These are phyloP conservation scores for Leccinum sublutescens DNA, from an alignment of 768 basidiomycete species.

Conservation along the genomic window DNA sequence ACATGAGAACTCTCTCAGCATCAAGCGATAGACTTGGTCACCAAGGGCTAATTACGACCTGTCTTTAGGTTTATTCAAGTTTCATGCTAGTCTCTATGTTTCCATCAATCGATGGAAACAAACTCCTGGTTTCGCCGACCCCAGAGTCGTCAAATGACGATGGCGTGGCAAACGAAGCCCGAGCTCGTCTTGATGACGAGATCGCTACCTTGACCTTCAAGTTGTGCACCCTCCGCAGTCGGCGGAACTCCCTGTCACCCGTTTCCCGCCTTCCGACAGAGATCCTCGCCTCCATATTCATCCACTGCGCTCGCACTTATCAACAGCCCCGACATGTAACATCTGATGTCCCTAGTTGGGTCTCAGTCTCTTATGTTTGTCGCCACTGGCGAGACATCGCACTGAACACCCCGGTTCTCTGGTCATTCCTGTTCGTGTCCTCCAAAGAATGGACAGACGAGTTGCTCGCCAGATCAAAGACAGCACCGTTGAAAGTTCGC, in stretches of 20 bases:
- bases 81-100: not conserved
- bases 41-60: not conserved
- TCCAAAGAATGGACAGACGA: constrained; percentile 39
- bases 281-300: constrained; percentile 23
- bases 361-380: constrained; percentile 25
- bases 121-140: not conserved
- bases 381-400: constrained; percentile 45
- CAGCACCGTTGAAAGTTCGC: constrained; percentile 28
- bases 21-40: not conserved
- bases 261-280: constrained; percentile 24
- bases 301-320: constrained; percentile 6
- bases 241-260: constrained; percentile 16
- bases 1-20: not conserved
- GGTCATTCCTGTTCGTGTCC: constrained; percentile 37
- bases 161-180: not conserved
- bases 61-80: not conserved
- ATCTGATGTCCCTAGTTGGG: constrained; percentile 19
- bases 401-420: constrained; percentile 39
- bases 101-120: not conserved
- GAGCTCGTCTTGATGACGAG: constrained; percentile 20
- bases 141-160: not conserved
- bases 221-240: constrained; percentile 17
- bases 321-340: not conserved
- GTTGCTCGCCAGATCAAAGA: constrained; percentile 46
- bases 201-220: constrained; percentile 10